phyloP scores from a whole-genome alignment of 768 basidiomycete genomes.

The Mycena belliarum region DNA sequence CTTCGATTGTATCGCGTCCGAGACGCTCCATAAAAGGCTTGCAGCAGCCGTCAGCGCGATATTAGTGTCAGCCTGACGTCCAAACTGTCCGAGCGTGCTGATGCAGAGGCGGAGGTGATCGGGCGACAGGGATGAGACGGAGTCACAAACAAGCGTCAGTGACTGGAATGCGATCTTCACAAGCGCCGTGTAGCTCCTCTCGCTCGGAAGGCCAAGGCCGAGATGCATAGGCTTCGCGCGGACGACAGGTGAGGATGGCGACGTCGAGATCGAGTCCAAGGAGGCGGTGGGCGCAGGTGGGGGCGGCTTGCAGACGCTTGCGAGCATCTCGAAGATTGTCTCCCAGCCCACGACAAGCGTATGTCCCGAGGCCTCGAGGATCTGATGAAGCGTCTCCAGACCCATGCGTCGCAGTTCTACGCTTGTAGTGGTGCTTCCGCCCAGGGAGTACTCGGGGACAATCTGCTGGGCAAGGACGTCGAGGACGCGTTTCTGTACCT shows the following conservation, averaged over 20 bases:
- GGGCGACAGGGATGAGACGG: conserved; percentile 76
- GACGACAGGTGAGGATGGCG: conserved; percentile 40
- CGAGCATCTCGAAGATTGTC: conserved; percentile 88
- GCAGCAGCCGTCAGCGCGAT: conserved; percentile 94
- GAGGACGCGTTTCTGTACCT: conserved; percentile 83
- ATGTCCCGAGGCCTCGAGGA: conserved; percentile 89
- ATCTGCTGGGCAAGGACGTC: conserved; percentile 83
- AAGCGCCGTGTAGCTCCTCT: conserved; percentile 71
- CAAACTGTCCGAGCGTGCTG: conserved; percentile 87
- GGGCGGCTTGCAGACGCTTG: conserved; percentile 76
- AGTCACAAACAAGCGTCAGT: conserved; percentile 91
- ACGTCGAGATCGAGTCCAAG: conserved; percentile 41
- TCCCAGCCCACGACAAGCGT: conserved; percentile 93
- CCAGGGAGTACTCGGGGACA: conserved; percentile 44
- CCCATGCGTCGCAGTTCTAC: conserved; percentile 89
- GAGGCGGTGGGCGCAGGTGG: conserved; percentile 37
- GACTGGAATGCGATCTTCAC: conserved; percentile 95
- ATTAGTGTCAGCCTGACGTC: conserved; percentile 91
- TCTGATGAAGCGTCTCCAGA: conserved; percentile 84
- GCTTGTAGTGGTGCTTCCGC: conserved; percentile 41
- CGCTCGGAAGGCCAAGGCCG: conserved; percentile 57
- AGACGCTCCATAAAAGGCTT: conserved; percentile 92
- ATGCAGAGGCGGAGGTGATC: conserved; percentile 88
- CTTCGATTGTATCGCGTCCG: conserved; percentile 90
- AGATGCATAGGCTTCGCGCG: conserved; percentile 43